A percentile compares a stretch with the other conserved stretches of the same genome.
Evolutionary conservation across 768 basidiomycete genomes (phyloP).

Genomic region (Cyclocybe cylindracea): DNA sequence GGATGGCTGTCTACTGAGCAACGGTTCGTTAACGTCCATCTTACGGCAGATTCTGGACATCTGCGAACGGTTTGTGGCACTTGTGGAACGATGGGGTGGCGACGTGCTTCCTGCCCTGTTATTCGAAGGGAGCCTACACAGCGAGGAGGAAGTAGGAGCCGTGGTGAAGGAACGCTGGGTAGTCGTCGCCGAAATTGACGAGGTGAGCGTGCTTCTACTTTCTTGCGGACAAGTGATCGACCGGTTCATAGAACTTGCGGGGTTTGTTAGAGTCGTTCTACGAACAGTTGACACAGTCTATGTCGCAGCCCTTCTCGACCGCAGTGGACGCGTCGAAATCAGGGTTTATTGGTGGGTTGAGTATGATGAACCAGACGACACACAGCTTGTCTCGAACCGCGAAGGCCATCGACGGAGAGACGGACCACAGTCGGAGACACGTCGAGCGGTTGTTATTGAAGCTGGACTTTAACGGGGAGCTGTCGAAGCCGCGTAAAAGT

Average conservation of each 20-base stretch:
- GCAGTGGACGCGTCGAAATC: constrained; percentile 75
- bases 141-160: constrained; percentile 61
- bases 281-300: constrained; percentile 74
- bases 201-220: constrained; percentile 44
- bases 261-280: constrained; percentile 74
- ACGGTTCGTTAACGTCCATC: constrained; percentile 58
- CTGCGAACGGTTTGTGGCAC: constrained; percentile 85
- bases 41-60: constrained; percentile 77
- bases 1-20: constrained; percentile 78
- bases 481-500: constrained; percentile 50
- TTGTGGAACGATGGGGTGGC: constrained; percentile 91
- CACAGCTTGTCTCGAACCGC: constrained; percentile 51
- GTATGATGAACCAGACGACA: constrained; percentile 53
- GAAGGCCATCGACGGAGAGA: constrained; percentile 54
- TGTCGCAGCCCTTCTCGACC: constrained; percentile 66
- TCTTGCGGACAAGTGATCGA: not conserved
- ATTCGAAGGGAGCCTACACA: constrained; percentile 72
- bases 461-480: constrained; percentile 81
- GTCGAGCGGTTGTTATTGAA: constrained; percentile 81
- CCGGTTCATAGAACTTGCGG: constrained; percentile 56
- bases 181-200: constrained; percentile 74
- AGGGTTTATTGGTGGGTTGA: constrained; percentile 50
- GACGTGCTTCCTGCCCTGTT: constrained; percentile 84
- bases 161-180: constrained; percentile 72
- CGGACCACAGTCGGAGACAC: constrained; percentile 70